phyloP scores from a whole-genome alignment of 2,329 filamentous ascomycete species.

The Bipolaris cookei region DNA sequence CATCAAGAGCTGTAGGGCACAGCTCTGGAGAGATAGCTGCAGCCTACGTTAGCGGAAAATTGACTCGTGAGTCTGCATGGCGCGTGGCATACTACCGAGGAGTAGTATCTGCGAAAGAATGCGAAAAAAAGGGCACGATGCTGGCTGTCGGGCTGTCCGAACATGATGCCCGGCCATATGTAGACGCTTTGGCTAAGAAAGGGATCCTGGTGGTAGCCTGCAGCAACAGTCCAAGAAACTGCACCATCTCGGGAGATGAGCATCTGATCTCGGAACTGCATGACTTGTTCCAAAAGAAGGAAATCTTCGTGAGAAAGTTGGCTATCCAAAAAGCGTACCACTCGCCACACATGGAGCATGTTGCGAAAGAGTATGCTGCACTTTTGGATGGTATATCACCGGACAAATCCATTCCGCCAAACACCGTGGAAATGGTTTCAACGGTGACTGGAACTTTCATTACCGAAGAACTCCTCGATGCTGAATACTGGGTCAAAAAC shows the following conservation, averaged over 20 bases:
- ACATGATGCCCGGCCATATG: neutral
- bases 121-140: slow-evolving; percentile 7
- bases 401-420: neutral
- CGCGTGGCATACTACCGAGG: slow-evolving; percentile 33
- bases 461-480: neutral
- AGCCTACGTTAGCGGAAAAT: slow-evolving; percentile 42
- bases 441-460: neutral
- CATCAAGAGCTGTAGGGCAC: slow-evolving; percentile 50
- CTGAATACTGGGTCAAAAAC: slow-evolving; percentile 11
- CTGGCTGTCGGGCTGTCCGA: slow-evolving; percentile 9
- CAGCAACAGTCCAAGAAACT: slow-evolving; percentile 16
- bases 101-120: neutral
- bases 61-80: slow-evolving; percentile 24
- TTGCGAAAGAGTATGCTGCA: slow-evolving; percentile 6
- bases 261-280: slow-evolving; percentile 53
- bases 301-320: slow-evolving; percentile 1
- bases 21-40: slow-evolving; percentile 53
- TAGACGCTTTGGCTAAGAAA: neutral
- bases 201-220: neutral
- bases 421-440: neutral
- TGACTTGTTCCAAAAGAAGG: slow-evolving; percentile 19
- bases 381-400: neutral
- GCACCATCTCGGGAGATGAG: slow-evolving; percentile 31
- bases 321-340: slow-evolving; percentile 55
- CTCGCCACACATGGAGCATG: slow-evolving; percentile 27